Base-by-base conservation (phyloP, 1,284 basidiomycete species). In the Coniferiporia sulphurascens region DNA sequence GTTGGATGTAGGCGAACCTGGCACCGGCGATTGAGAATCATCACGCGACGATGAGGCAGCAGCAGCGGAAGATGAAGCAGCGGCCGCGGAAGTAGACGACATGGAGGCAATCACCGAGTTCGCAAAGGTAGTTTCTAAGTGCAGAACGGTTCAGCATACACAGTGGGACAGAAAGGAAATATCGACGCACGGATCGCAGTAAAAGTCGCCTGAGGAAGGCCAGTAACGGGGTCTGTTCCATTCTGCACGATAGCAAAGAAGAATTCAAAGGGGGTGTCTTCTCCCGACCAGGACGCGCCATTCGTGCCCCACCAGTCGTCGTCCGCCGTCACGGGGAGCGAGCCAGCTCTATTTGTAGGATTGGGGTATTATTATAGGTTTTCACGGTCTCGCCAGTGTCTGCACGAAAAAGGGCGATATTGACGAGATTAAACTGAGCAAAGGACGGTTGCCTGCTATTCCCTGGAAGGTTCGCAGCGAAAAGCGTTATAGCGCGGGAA, bases 281-380 rank as follows among this genome's bases (percentile, higher is more conserved):
- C 60, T 53, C 82, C 82, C 60, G 77, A 70, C 78, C 81, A 86
- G 15, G 73, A 64, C 38, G 69, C 59, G 48, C 86, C 86, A 54
- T 77, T 70, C 1, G 67, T 45, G 32, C 86, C 87, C 72, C 84
- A 92, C 87, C 89, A 92, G 9, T 76, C 72, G 69, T 93, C 91
- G 67, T 91, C 79, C 48, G 89, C 86, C 38, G 76, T 79, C 1
- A 80, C 71, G 32, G 74, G 77, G 34, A 81, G 66, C 60, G 74
- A 65, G 12, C 89, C 89, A 1, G 86, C 82, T 48, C 74, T 73
- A 64, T 76, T 76, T 27, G 72, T 72, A 12, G 82, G 85, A 66
- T 87, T 89, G 4, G 62, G 1, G 73, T 56, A 59, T 78, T 71
- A 8, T 59, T 59, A 64, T 72, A 75, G 54, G 72, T 71, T 43